These are phyloP conservation scores for Trichosporon sp. DNA, from an alignment of 1,284 basidiomycete genomes.

Conservation along the genomic window DNA sequence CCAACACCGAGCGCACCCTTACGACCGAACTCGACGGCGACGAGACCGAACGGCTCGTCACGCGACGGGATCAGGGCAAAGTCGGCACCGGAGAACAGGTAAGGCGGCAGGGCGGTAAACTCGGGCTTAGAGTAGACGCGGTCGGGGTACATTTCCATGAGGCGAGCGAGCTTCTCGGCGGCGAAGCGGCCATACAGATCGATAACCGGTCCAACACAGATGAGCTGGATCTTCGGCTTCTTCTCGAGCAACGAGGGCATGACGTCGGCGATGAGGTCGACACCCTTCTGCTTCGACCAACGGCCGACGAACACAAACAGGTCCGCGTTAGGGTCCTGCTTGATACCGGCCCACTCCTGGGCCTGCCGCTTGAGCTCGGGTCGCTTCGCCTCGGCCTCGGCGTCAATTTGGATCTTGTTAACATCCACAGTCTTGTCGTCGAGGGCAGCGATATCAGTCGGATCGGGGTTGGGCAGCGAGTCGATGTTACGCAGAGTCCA, in stretches of 20 bases:
- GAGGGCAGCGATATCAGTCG: constrained; percentile 83
- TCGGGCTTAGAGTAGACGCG: constrained; percentile 88
- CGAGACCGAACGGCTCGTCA: constrained; percentile 89
- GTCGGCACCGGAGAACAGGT: constrained; percentile 85
- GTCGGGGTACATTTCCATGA: constrained; percentile 91
- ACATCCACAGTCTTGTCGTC: constrained; percentile 69
- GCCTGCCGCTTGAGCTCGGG: constrained; percentile 83
- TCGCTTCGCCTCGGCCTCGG: constrained; percentile 74
- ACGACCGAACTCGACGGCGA: constrained; percentile 88
- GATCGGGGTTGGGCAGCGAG: constrained; percentile 83
- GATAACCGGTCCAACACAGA: constrained; percentile 85
- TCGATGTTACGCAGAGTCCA: constrained; percentile 93
- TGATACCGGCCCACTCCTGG: constrained; percentile 87
- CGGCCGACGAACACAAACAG: constrained; percentile 91
- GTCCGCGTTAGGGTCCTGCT: constrained; percentile 80
- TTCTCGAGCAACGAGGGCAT: constrained; percentile 85
- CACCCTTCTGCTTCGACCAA: constrained; percentile 95
- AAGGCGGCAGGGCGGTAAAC: constrained; percentile 87
- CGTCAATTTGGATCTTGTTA: constrained; percentile 68
- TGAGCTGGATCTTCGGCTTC: constrained; percentile 73
- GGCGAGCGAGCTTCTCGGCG: constrained; percentile 78
- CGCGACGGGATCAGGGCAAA: constrained; percentile 89
- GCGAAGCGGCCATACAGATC: constrained; percentile 90
- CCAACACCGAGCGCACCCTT: constrained; percentile 93
- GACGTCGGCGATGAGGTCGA: constrained; percentile 87